Evolutionary conservation across 352 stramenopile genomes (phyloP).

Genomic region (Thraustochytrium striatum): DNA sequence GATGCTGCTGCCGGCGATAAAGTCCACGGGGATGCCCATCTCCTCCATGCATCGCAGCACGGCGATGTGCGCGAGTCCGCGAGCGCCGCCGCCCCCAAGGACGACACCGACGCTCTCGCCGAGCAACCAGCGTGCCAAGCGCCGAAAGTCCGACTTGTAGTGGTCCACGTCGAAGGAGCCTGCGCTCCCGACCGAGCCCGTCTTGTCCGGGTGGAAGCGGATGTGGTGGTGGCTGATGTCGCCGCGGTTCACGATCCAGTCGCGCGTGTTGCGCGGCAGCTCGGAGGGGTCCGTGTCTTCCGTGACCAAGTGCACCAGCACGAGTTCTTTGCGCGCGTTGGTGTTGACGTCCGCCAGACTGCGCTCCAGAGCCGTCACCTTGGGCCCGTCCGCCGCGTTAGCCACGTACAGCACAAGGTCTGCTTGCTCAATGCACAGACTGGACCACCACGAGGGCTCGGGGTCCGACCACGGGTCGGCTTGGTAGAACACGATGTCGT

Average conservation of each 20-base stretch:
- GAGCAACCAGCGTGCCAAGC: constrained; percentile 79
- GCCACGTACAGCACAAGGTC: constrained; percentile 32
- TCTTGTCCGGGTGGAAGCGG: constrained; percentile 23
- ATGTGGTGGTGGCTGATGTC: constrained; percentile 40
- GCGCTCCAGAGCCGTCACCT: constrained; percentile 13
- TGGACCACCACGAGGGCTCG: constrained; percentile 42
- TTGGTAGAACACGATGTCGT: constrained; percentile 38
- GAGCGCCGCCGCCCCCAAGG: constrained; percentile 82
- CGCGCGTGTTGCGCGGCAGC: constrained; percentile 26
- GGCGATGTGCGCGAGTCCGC: constrained; percentile 86
- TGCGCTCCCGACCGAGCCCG: constrained; percentile 3
- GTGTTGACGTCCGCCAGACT: constrained; percentile 34
- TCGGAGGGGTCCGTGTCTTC: neutral
- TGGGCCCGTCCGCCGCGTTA: constrained; percentile 16
- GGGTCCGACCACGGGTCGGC: constrained; percentile 30
- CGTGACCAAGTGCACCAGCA: constrained; percentile 10
- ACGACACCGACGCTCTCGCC: constrained; percentile 85
- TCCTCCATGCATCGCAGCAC: constrained; percentile 85
- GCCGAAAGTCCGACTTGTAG: constrained; percentile 50
- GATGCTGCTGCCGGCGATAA: constrained; percentile 81
- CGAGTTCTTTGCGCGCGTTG: constrained; percentile 40
- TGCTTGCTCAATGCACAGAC: constrained; percentile 34
- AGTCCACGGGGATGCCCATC: constrained; percentile 82
- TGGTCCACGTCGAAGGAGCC: constrained; percentile 37
- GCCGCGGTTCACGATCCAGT: constrained; percentile 40